phyloP scores from a whole-genome alignment of 768 basidiomycete species.

The Pisolithus microcarpus region DNA sequence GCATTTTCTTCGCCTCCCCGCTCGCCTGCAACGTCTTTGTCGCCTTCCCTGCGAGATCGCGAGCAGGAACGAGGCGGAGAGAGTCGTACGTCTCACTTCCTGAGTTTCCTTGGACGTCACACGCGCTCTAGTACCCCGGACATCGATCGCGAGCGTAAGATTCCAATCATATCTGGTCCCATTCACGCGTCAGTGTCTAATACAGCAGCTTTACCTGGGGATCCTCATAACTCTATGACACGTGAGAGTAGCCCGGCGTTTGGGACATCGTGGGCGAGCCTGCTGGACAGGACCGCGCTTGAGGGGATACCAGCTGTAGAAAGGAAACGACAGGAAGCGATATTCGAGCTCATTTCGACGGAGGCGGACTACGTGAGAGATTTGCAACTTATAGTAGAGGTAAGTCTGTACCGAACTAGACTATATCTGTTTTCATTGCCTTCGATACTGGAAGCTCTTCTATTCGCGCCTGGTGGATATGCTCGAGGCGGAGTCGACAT shows the following conservation, averaged over 20 bases:
- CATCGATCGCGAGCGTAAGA: constrained; percentile 38
- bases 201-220: not conserved
- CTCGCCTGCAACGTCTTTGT: constrained; percentile 27
- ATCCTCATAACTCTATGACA: constrained; percentile 14
- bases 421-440: constrained; percentile 1
- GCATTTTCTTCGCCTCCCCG: constrained; percentile 35
- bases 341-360: constrained; percentile 91
- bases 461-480: constrained; percentile 71
- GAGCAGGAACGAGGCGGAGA: constrained; percentile 28
- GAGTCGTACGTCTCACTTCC: constrained; percentile 40
- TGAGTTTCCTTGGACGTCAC: constrained; percentile 55
- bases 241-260: constrained; percentile 56
- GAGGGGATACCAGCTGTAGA: constrained; percentile 74
- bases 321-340: constrained; percentile 86
- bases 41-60: constrained; percentile 24
- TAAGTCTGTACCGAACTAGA: constrained; percentile 23
- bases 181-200: constrained; percentile 35
- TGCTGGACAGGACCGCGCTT: constrained; percentile 79
- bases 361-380: constrained; percentile 88
- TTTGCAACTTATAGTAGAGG: constrained; percentile 87
- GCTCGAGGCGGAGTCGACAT: constrained; percentile 69
- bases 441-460: constrained; percentile 51
- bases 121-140: constrained; percentile 41
- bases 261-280: constrained; percentile 81
- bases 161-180: constrained; percentile 63